phyloP scores from a whole-genome alignment of 2,329 filamentous ascomycete genomes.

The Chaetomiaceae sp. region DNA sequence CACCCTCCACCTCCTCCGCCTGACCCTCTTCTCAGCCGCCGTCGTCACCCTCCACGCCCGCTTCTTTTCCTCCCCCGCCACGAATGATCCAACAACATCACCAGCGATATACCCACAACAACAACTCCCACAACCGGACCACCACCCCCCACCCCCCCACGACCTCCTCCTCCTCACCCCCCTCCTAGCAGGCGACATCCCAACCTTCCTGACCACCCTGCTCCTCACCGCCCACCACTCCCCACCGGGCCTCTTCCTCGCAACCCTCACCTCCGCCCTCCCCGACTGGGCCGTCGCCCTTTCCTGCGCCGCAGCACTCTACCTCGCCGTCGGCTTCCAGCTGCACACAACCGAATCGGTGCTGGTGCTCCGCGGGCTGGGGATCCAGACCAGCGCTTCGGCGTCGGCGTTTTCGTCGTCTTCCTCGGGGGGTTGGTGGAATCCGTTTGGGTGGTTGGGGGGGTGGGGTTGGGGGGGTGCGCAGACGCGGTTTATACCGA shows the following conservation, averaged over 20 bases:
- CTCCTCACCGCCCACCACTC: constrained; percentile 18
- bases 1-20: constrained; percentile 39
- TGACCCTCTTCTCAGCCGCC: constrained; percentile 36
- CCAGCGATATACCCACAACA: constrained; percentile 1
- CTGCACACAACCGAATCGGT: constrained; percentile 70
- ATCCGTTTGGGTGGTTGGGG: neutral
- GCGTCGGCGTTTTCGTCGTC: too few species aligned
- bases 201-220: constrained; percentile 5
- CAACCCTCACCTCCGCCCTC: constrained; percentile 30
- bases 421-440: too few species aligned
- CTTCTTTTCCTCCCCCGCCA: constrained; percentile 28
- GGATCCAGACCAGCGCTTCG: constrained; percentile 69
- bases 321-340: constrained; percentile 39
- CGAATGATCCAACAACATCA: neutral
- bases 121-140: neutral
- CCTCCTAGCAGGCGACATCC: constrained; percentile 12
- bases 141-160: too few species aligned
- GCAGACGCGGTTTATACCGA: constrained; percentile 67
- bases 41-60: constrained; percentile 48
- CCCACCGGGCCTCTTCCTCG: constrained; percentile 31
- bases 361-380: constrained; percentile 80
- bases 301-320: constrained; percentile 35
- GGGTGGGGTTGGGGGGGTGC: constrained; percentile 30
- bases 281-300: constrained; percentile 37
- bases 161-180: constrained; percentile 28